A percentile compares a stretch with the other conserved stretches of the same genome.
phyloP scores from a whole-genome alignment of 306 rosid species.

The Boehmeria nivea region DNA sequence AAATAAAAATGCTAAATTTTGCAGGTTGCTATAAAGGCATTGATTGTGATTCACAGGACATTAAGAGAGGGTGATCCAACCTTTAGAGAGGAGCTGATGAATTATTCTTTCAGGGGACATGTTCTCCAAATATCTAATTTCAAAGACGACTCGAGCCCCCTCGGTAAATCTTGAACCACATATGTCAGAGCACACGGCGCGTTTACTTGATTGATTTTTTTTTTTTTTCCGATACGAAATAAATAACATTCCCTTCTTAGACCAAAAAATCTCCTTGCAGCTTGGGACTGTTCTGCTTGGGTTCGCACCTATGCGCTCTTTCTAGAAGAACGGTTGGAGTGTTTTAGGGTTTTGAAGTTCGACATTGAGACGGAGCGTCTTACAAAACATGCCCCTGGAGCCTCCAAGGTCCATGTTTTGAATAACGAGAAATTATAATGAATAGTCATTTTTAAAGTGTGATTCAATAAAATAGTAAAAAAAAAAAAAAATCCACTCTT shows the following conservation, averaged over 20 bases:
- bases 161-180: constrained; percentile 46
- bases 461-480: too few relatives aligned
- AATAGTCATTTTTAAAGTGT: too few relatives aligned
- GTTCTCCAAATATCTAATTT: constrained; percentile 84
- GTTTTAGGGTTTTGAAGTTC: constrained; percentile 62
- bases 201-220: neutral
- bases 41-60: constrained; percentile 88
- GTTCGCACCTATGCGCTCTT: constrained; percentile 74
- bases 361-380: constrained; percentile 79
- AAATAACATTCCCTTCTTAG: constrained; percentile 19
- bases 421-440: too few relatives aligned
- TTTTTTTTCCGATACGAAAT: neutral
- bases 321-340: constrained; percentile 82
- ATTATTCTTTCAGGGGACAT: constrained; percentile 52
- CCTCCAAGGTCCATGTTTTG: constrained; percentile 62
- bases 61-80: constrained; percentile 92
- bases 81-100: constrained; percentile 70
- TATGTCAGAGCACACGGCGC: too few relatives aligned
- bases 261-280: constrained; percentile 40
- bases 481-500: too few relatives aligned
- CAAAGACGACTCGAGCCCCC: constrained; percentile 83
- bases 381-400: constrained; percentile 40
- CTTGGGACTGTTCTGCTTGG: constrained; percentile 99
- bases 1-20: neutral
- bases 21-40: constrained; percentile 92